Evolutionary conservation across 805 yeast species (phyloP).

Genomic region (Ogataea paraovalis): DNA sequence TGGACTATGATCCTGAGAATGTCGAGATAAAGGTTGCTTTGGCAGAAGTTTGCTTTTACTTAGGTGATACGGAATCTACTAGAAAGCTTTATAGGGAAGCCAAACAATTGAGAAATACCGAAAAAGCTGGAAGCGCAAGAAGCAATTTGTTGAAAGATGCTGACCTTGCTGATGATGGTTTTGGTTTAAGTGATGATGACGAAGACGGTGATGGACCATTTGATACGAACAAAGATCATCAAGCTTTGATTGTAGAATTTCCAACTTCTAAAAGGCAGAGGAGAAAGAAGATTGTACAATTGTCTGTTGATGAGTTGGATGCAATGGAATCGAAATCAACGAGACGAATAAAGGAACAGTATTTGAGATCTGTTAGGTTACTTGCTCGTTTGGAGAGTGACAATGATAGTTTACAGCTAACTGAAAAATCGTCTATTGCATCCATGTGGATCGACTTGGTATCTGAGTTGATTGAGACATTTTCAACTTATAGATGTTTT

Average conservation of each 20-base stretch:
- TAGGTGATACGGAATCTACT: conserved; percentile 58
- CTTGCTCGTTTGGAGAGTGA: conserved; percentile 43
- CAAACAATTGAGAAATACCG: conserved; percentile 34
- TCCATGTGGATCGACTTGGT: conserved; percentile 80
- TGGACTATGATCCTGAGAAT: conserved; percentile 56
- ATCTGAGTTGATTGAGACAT: conserved; percentile 76
- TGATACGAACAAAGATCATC: conserved; percentile 17
- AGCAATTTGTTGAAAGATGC: conserved; percentile 21
- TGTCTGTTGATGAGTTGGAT: conserved; percentile 25
- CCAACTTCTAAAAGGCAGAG: conserved; percentile 24
- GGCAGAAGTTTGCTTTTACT: conserved; percentile 74
- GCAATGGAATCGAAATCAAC: conserved; percentile 30
- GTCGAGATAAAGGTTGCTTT: conserved; percentile 71
- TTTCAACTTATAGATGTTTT: conserved; percentile 71
- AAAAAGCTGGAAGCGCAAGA: conserved; percentile 26
- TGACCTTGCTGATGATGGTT: conserved; percentile 10
- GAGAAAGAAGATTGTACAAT: conserved; percentile 16
- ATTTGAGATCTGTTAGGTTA: conserved; percentile 46
- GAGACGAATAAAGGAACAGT: conserved; percentile 41
- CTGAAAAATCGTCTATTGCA: conserved; percentile 55
- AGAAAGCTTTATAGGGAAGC: conserved; percentile 52
- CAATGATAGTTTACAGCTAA: conserved; percentile 3
- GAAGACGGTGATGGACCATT: conserved; percentile 21
- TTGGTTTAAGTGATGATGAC: conserved; percentile 16
- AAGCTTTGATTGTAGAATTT: conserved; percentile 31